Conservation (phyloP, 768 basidiomycete genomes). For the Kondoa subrosea region DNA sequence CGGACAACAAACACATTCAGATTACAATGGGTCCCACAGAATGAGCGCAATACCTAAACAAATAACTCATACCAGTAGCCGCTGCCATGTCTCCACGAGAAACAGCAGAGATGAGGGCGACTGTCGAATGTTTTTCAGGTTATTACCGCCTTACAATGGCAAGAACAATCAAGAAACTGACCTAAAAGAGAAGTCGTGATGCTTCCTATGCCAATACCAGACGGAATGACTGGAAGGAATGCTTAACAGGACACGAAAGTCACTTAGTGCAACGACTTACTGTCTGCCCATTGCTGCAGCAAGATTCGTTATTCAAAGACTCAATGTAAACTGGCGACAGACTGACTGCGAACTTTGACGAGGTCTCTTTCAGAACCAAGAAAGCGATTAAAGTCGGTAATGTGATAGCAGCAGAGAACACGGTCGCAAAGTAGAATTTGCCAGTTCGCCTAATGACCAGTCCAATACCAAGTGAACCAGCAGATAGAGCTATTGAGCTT, state of each 20-base stretch:
- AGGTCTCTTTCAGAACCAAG: slow-evolving; percentile 48
- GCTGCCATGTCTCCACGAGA: slow-evolving; percentile 57
- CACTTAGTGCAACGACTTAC: too few species aligned
- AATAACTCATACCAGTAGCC: slow-evolving; percentile 38
- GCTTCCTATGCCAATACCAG: slow-evolving; percentile 13
- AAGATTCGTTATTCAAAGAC: background rate
- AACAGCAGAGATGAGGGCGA: slow-evolving; percentile 68
- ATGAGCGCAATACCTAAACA: slow-evolving; percentile 43
- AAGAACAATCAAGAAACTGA: background rate
- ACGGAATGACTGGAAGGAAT: slow-evolving; percentile 15
- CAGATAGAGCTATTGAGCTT: slow-evolving; percentile 70
- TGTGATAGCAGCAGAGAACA: slow-evolving; percentile 47
- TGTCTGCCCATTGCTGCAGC: background rate
- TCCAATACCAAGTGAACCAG: slow-evolving; percentile 73
- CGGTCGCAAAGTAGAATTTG: slow-evolving; percentile 59
- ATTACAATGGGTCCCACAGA: background rate
- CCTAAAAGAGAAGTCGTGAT: background rate
- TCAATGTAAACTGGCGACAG: slow-evolving; percentile 20
- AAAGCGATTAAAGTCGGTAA: slow-evolving; percentile 46
- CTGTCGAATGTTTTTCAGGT: too few species aligned
- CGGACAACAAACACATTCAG: background rate
- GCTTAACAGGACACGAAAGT: too few species aligned
- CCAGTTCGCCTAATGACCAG: slow-evolving; percentile 54
- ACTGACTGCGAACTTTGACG: slow-evolving; percentile 17
- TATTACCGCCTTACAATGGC: too few species aligned